phyloP scores from a whole-genome alignment of 257 asterid genomes.

The Parsonsia alboflavescens region DNA sequence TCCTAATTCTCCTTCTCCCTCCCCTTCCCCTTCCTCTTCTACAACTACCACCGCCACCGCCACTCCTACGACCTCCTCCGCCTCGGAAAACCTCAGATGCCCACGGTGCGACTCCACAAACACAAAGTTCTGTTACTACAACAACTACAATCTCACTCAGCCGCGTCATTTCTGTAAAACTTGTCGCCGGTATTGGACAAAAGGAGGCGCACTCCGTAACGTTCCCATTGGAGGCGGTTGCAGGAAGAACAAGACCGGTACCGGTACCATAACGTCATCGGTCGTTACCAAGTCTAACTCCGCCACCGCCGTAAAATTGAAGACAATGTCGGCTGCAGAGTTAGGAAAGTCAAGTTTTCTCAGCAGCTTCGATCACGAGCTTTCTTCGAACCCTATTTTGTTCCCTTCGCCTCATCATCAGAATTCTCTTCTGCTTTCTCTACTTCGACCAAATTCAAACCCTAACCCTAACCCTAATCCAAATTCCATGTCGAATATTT shows the following conservation, averaged over 20 bases:
- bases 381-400: constrained; percentile 34
- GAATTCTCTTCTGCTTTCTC: constrained; percentile 48
- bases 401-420: constrained; percentile 39
- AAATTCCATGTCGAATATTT: constrained; percentile 1
- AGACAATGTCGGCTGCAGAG: constrained; percentile 28
- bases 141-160: constrained; percentile 88
- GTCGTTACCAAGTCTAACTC: constrained; percentile 18
- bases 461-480: constrained; percentile 31
- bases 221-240: constrained; percentile 92
- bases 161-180: constrained; percentile 95
- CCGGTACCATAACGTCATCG: constrained; percentile 27
- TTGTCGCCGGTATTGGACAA: constrained; percentile 92
- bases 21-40: constrained; percentile 26
- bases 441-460: constrained; percentile 41
- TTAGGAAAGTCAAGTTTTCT: constrained; percentile 32
- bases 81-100: constrained; percentile 52
- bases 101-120: constrained; percentile 82
- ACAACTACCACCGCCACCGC: constrained; percentile 25
- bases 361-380: constrained; percentile 31
- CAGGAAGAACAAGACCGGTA: constrained; percentile 52
- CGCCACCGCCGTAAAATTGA: constrained; percentile 35
- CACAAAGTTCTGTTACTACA: constrained; percentile 83
- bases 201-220: constrained; percentile 82
- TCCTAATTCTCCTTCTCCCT: constrained; percentile 27
- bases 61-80: constrained; percentile 22